These are phyloP conservation scores for Canna indica DNA, from an alignment of 176 grass and related monocot genomes.

Conservation along the genomic window DNA sequence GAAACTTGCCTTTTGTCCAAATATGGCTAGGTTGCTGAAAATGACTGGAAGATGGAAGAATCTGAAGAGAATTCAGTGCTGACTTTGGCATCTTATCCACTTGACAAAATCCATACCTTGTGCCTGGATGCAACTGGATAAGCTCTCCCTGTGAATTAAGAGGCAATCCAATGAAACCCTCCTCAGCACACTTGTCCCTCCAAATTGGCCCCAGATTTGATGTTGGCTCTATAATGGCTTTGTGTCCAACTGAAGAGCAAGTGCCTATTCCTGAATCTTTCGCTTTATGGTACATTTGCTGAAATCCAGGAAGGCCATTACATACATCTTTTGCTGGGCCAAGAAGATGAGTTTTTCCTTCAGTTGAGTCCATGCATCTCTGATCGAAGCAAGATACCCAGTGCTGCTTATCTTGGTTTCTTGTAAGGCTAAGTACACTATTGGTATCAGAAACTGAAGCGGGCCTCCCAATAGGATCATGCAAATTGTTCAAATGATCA, in stretches of 20 bases:
- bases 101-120: conserved; percentile 25
- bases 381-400: conserved; percentile 10
- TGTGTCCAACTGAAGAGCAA: conserved; percentile 52
- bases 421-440: conserved; percentile 19
- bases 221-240: conserved; percentile 31
- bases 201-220: conserved; percentile 33
- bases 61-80: conserved; percentile 21
- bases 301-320: conserved; percentile 8
- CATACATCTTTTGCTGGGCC: not conserved
- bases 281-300: conserved; percentile 25
- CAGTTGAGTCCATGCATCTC: not conserved
- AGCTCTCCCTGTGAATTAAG: conserved; percentile 91
- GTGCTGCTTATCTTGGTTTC: conserved; percentile 12
- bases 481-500: conserved; percentile 19
- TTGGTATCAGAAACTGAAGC: conserved; percentile 19
- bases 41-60: conserved; percentile 27
- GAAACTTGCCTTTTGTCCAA: conserved; percentile 33
- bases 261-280: conserved; percentile 30
- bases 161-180: conserved; percentile 58
- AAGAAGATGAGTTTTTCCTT: not conserved
- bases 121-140: conserved; percentile 43
- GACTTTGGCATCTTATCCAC: conserved; percentile 30
- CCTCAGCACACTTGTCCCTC: conserved; percentile 22
- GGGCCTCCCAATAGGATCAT: not conserved
- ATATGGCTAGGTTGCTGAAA: conserved; percentile 10